phyloP scores from a whole-genome alignment of 768 basidiomycete genomes.

The Ephemerocybe angulata region DNA sequence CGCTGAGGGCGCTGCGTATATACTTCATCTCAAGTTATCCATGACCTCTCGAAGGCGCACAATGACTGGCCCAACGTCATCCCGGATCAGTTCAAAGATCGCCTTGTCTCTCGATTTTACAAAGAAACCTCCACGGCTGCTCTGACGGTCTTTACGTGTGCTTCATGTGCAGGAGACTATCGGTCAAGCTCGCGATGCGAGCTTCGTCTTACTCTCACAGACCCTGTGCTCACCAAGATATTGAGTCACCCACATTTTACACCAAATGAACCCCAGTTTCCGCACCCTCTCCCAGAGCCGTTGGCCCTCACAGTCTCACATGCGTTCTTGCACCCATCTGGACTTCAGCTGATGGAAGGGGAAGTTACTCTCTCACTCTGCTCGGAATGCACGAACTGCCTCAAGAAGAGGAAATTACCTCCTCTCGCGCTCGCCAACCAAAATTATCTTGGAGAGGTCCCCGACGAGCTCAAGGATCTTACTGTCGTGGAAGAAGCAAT shows the following conservation, averaged over 20 bases:
- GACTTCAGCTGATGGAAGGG: neutral
- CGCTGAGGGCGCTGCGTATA: neutral
- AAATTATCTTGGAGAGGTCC: slow-evolving; percentile 21
- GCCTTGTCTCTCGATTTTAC: neutral
- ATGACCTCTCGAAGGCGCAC: neutral
- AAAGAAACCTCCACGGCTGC: neutral
- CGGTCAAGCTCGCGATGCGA: neutral
- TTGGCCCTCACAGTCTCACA: neutral
- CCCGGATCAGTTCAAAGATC: neutral
- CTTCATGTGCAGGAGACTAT: neutral
- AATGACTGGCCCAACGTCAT: neutral
- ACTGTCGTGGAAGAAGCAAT: slow-evolving; percentile 38
- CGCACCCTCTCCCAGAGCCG: neutral
- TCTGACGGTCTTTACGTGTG: neutral
- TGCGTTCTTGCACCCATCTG: neutral
- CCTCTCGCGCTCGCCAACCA: slow-evolving; percentile 27
- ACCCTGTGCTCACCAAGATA: neutral
- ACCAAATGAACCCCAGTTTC: neutral
- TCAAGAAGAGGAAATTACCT: slow-evolving; percentile 18
- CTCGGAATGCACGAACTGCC: slow-evolving; percentile 13
- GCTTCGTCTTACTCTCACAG: neutral
- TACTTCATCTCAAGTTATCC: neutral
- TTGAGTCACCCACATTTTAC: neutral
- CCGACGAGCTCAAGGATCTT: slow-evolving; percentile 25
- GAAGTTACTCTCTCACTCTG: slow-evolving; percentile 15